Conservation (phyloP, 1,139 yeast genomes). For the Blastobotrys buckinghamii region DNA sequence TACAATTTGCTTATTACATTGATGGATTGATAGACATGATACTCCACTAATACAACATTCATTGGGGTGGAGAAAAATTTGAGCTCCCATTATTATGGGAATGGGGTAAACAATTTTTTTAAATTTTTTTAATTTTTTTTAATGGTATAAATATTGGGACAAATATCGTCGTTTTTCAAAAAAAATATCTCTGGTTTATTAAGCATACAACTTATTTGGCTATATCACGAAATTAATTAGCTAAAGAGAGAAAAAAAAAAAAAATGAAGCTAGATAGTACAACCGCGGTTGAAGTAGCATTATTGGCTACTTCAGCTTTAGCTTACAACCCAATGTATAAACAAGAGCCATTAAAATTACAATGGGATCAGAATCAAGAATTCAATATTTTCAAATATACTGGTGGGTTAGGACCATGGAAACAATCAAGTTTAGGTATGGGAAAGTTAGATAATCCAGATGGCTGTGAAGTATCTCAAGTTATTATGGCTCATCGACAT, state of each 20-base stretch:
- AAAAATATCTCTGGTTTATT: background rate
- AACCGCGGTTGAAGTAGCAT: background rate
- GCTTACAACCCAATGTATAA: background rate
- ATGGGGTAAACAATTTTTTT: too few species aligned
- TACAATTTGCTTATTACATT: too few species aligned
- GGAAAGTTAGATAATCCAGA: slow-evolving; percentile 39
- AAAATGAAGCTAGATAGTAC: slow-evolving; percentile 1
- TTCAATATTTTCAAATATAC: slow-evolving; percentile 2
- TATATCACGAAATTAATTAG: too few species aligned
- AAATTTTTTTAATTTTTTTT: too few species aligned
- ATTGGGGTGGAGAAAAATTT: too few species aligned
- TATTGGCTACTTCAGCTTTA: background rate
- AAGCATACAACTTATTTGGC: background rate
- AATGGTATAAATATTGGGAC: too few species aligned
- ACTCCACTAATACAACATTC: too few species aligned
- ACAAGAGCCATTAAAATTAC: too few species aligned
- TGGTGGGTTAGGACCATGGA: slow-evolving; percentile 13
- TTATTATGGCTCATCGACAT: slow-evolving; percentile 59
- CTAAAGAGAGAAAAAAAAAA: background rate
- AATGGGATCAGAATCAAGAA: background rate
- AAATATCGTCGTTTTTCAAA: too few species aligned
- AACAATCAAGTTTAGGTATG: slow-evolving; percentile 31
- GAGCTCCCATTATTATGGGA: too few species aligned
- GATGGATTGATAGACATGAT: too few species aligned
- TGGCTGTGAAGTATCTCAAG: slow-evolving; percentile 54